Evolutionary conservation across 345 rosid species (phyloP).

Genomic region (Pugionium dolabratum): DNA sequence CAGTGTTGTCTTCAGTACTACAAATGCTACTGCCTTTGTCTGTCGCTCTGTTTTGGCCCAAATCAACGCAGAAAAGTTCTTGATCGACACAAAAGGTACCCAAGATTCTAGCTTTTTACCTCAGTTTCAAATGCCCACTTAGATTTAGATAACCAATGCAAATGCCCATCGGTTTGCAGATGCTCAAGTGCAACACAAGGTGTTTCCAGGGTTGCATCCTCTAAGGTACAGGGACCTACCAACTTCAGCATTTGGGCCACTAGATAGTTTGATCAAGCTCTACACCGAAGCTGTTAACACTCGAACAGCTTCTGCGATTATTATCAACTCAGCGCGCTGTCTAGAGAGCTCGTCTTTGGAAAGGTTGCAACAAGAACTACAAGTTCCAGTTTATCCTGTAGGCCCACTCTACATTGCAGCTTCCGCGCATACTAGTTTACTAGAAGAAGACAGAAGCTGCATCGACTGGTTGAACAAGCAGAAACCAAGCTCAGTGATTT

Average conservation of each 20-base stretch:
- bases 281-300: constrained; percentile 12
- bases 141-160: neutral
- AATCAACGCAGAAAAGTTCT: constrained; percentile 24
- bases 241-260: constrained; percentile 32
- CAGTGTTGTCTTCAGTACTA: constrained; percentile 38
- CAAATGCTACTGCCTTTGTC: constrained; percentile 41
- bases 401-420: constrained; percentile 40
- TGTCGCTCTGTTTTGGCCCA: constrained; percentile 29
- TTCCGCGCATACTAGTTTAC: constrained; percentile 39
- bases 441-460: constrained; percentile 49
- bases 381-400: constrained; percentile 40
- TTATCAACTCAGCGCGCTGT: constrained; percentile 39
- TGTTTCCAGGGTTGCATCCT: constrained; percentile 38
- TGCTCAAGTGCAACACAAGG: constrained; percentile 22
- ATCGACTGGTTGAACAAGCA: constrained; percentile 53
- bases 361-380: constrained; percentile 29
- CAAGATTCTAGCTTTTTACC: constrained; percentile 3
- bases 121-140: neutral
- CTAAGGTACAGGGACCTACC: constrained; percentile 44
- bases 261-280: constrained; percentile 33
- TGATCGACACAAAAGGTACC: constrained; percentile 34
- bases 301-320: constrained; percentile 38
- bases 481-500: constrained; percentile 47
- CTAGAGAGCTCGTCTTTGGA: constrained; percentile 36
- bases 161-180: constrained; percentile 14